Evolutionary conservation across 2,329 filamentous ascomycete species (phyloP), one percentile per base, ranked within the genome.

Genomic region (Nothophoma quercina): DNA sequence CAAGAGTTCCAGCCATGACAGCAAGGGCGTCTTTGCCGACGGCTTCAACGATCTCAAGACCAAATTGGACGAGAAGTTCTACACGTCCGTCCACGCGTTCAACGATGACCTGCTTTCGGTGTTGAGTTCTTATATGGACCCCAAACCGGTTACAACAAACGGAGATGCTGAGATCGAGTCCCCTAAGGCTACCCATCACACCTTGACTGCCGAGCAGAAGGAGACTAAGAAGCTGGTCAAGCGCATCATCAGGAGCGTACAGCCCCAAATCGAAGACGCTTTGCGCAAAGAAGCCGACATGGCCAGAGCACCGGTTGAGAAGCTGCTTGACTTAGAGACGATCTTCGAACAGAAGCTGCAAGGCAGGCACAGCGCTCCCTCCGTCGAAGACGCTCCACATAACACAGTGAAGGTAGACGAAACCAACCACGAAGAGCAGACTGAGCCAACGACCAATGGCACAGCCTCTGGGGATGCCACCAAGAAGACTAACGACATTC

Each of bases 221-320:
- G 90, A 96, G 62, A 86, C 89, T 56, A 89, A 90, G 65, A 89
- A 88, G 63, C 79, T 96, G n/a, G 91, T 90, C 19, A 96, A 96
- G 75, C 86, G 92, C 21, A 96, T 97, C 56, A 83, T 96, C 60
- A 96, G 91, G 71, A 85, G 87, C 1, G 83, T 96, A 25, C 90
- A 96, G 70, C 86, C 89, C 12, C 82, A 86, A 35, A 79, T 96
- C 3, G 89, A 96, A 71, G 82, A 85, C 47, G 91, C 91, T 0
- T 77, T 92, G 38, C 84, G 83, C 45, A 90, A 90, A 47, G 93
- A 98, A 72, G 87, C 90, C n/a, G 90, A 95, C 55, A 81, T 96
- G 33, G 87, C 83, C 42, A 83, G 87, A 44, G 88, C 87, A 64
- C 81, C 89, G 1, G 84, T 86, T 36, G 88, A 92, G 44, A 82